Evolutionary conservation across 495 filamentous ascomycete genomes (phyloP), one percentile per base, ranked within the genome.

Genomic region (Schizothecium vesticola): DNA sequence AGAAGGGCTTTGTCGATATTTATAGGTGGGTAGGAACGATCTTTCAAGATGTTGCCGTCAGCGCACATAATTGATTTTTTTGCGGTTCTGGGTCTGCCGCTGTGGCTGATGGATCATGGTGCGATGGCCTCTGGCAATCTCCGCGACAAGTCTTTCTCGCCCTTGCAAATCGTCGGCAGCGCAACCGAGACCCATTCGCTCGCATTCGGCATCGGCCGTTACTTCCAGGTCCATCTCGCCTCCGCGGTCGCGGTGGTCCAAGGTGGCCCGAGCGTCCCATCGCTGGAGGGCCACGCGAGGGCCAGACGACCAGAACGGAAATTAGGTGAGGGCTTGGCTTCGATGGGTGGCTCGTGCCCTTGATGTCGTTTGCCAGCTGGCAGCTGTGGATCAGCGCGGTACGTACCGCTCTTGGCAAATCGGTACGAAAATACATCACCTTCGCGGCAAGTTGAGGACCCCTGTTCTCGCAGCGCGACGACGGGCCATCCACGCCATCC

Each of bases 401-500:
- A 51, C 36, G 62, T 56, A 51, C 57, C 21, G 29, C 11, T 66
- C 43, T 23, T 43, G 61, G 21, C 43, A n/a, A n/a, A 51, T 51
- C 43, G 43, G 51, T 55, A 60, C 59, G 61, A 36, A 33, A 36
- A 56, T 16, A 23, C 23, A 28, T 43, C 51, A 51, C 64, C 29
- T 43, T 70, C 72, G 72, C 70, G 70, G 73, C 69, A 43, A 28
- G 57, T 36, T 26, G 23, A 43, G 3, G 11, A 56, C 59, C 58
- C 69, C 69, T 69, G 69, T 23, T 28, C 59, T 67, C 69, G 74
- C 62, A 69, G 69, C 65, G 21, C 62, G 70, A 62, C 31, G 61
- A 68, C 68, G 73, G 59, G 75, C 74, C 74, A 76, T 69, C 67
- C 23, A 19, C 63, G 59, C 60, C 56, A 56, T 63, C 61, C 31